Conservation (phyloP, 2,329 filamentous ascomycete genomes). For the Neofusicoccum kwambonambiense region DNA sequence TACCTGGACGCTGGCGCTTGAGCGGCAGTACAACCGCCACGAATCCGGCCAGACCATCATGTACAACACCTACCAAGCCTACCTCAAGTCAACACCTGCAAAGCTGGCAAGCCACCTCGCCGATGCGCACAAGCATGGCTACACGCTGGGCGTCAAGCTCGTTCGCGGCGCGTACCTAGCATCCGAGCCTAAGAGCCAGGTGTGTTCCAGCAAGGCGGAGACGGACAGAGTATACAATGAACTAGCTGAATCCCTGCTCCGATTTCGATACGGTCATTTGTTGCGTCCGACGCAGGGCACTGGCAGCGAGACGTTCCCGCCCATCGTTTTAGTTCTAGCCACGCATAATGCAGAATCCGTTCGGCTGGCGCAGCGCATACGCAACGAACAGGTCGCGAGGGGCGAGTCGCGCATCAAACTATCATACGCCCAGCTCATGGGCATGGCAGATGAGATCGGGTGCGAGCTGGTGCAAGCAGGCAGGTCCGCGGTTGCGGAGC, state of each 20-base stretch:
- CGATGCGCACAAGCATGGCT: slow-evolving; percentile 47
- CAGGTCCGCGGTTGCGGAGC: slow-evolving; percentile 47
- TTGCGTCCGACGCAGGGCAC: slow-evolving; percentile 44
- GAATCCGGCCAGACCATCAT: slow-evolving; percentile 72
- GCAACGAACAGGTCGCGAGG: slow-evolving; percentile 49
- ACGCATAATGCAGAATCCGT: slow-evolving; percentile 80
- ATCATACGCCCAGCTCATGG: slow-evolving; percentile 77
- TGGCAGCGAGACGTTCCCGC: slow-evolving; percentile 41
- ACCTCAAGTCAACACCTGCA: slow-evolving; percentile 50
- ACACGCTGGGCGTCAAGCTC: slow-evolving; percentile 56
- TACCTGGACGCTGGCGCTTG: slow-evolving; percentile 52
- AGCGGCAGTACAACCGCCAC: slow-evolving; percentile 52
- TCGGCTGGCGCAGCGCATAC: slow-evolving; percentile 34
- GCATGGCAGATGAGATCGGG: slow-evolving; percentile 93
- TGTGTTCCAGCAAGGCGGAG: slow-evolving; percentile 54
- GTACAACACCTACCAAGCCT: slow-evolving; percentile 64
- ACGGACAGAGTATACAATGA: slow-evolving; percentile 66
- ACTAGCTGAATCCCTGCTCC: slow-evolving; percentile 61
- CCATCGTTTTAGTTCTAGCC: slow-evolving; percentile 67
- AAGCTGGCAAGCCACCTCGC: slow-evolving; percentile 48
- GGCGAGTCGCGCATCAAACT: slow-evolving; percentile 39
- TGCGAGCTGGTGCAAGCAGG: slow-evolving; percentile 40
- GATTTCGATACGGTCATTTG: slow-evolving; percentile 39
- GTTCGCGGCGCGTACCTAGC: slow-evolving; percentile 59
- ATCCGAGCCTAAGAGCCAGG: slow-evolving; percentile 49